These are phyloP conservation scores for Sugiyamaella chiloensis DNA, from an alignment of 805 yeast species.

Conservation along the genomic window DNA sequence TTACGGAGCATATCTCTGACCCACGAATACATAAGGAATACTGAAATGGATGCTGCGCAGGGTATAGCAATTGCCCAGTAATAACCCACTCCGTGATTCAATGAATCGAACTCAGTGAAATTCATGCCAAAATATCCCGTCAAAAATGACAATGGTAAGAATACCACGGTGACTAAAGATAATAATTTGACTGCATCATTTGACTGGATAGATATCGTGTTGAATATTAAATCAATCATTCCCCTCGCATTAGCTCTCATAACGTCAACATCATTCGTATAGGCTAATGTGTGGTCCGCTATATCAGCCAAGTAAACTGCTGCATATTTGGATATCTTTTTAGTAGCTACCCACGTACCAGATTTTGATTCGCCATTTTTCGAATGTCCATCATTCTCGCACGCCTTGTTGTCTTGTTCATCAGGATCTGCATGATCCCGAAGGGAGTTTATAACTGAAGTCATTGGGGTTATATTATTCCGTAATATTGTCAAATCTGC, in stretches of 20 bases:
- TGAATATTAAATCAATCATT: conserved; percentile 51
- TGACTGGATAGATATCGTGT: conserved; percentile 54
- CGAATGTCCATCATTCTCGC: background rate
- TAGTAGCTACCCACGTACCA: conserved; percentile 8
- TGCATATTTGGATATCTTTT: conserved; percentile 42
- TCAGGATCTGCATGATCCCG: conserved; percentile 36
- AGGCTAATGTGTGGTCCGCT: conserved; percentile 51
- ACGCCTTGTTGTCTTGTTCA: background rate
- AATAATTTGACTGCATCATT: conserved; percentile 53
- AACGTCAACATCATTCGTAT: conserved; percentile 51
- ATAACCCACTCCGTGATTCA: conserved; percentile 39
- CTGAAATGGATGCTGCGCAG: conserved; percentile 31
- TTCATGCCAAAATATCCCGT: conserved; percentile 64
- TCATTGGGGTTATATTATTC: conserved; percentile 46
- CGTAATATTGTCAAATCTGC: conserved; percentile 51
- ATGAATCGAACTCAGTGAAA: conserved; percentile 42
- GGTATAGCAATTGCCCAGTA: conserved; percentile 50
- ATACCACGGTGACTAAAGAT: conserved; percentile 55
- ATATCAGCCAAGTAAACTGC: conserved; percentile 53
- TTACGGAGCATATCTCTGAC: conserved; percentile 18
- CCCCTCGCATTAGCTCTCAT: conserved; percentile 53
- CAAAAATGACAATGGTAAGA: conserved; percentile 56
- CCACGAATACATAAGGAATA: conserved; percentile 31
- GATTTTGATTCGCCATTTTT: background rate
- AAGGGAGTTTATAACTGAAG: conserved; percentile 46